Base-by-base conservation (phyloP, 495 filamentous ascomycete species). In the Daldinia vernicosa region DNA sequence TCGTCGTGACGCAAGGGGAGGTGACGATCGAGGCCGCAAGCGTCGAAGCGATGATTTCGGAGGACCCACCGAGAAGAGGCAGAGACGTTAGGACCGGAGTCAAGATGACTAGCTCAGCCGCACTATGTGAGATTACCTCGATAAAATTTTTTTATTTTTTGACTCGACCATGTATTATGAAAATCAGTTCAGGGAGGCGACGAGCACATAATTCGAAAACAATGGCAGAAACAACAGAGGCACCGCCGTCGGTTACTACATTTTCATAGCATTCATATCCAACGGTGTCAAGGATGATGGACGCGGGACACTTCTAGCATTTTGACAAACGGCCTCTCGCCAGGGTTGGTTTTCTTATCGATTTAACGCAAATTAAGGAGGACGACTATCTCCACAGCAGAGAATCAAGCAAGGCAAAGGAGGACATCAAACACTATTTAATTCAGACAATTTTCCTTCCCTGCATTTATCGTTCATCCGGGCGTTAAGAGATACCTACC, bases 1-100 rank as follows among this genome's bases (percentile, higher is more conserved):
- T 26, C 74, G 74, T 28, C 76, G 76, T 33, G 76, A 76, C 32
- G 65, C 70, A 33, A 74, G 77, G 47, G 73, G 74, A 22, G 68
- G 70, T 39, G 71, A 73, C 24, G 70, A 78, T 26, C 76, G 79
- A 65, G 69, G 64, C 37, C 75, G 76, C 33, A 83, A 82, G 72
- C 72, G 80, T 47, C 78, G 75, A 54, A 80, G 76, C 37, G 81
- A 82, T 47, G 81, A 80, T 62, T 80, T 77, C 56, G 75, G 68
- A 68, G 73, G 73, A 30, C 70, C 76, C 27, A 55, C 59, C 66
- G 76, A 78, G 47, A 76, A 78, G 64, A 69, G 76, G 64, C 76
- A 70, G 57, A 75, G 76, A 75, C 76, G 76, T 32, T 78, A 78
- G 74, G 1, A 47, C 33, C 37, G 61, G 27, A 19, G 53, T 66